A percentile compares a stretch with the other conserved stretches of the same genome.
phyloP scores from a whole-genome alignment of 164 flowering plant genomes.

The Cinnamomum chago region DNA sequence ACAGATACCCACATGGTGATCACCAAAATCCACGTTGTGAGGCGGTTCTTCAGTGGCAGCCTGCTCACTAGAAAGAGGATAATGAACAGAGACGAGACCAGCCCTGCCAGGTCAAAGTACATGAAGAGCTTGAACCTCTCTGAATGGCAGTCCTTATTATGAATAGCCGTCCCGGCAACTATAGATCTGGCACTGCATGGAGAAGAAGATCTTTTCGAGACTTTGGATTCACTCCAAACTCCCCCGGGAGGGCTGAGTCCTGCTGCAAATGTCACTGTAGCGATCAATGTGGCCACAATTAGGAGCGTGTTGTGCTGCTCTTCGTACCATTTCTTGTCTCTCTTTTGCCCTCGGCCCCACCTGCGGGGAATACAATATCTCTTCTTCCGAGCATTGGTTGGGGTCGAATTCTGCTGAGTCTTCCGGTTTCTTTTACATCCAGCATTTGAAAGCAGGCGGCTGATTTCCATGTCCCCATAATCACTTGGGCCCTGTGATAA shows the following conservation, averaged over 20 bases:
- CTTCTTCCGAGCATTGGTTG: background rate
- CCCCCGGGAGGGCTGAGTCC: slow-evolving; percentile 26
- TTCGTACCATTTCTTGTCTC: background rate
- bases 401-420: background rate
- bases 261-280: slow-evolving; percentile 20
- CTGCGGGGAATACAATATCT: background rate
- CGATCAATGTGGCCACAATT: slow-evolving; percentile 20
- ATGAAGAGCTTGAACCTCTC: background rate
- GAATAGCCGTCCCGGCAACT: background rate
- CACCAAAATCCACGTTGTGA: background rate
- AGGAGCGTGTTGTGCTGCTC: slow-evolving; percentile 4
- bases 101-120: no score
- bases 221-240: background rate
- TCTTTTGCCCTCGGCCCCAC: background rate
- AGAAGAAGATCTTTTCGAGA: no score
- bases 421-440: no score
- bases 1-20: no score
- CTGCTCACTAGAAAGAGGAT: slow-evolving; percentile 8
- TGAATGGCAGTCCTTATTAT: background rate
- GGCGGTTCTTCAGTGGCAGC: background rate
- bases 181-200: no score
- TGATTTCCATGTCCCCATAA: no score
- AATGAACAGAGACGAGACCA: no score
- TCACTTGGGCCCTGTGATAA: no score
- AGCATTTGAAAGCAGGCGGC: no score